Base-by-base conservation (phyloP, 805 yeast species). In the Yamadazyma tumulicola region DNA sequence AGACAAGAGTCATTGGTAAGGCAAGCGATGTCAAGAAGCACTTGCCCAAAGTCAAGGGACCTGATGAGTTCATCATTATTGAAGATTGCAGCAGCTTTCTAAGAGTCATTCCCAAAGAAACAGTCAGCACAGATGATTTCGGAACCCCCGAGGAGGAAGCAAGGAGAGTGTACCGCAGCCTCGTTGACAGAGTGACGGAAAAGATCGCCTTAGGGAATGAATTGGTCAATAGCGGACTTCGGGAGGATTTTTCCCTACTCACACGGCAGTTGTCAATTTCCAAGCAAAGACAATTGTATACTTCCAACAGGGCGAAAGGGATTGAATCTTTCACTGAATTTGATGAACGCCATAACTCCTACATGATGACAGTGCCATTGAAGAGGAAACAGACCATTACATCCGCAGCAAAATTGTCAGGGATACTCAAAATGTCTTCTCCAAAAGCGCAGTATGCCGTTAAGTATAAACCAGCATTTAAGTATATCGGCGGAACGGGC, bases 1-100 rank as follows among this genome's bases (percentile, higher is more conserved):
- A 61, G 43, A 64, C 63, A 4, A 46, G 69, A 34, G 52, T 65
- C 22, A 57, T 65, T 24, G 69, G 69, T 5, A 55, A 52, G 29
- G 66, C 68, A 0, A 54, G 63, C 5, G 60, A 59, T 21, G 58
- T 55, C 43, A 47, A 49, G 17, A 31, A 37, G 9, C 24, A 52
- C 13, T 28, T 47, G 6, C 38, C 50, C 0, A 26, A 19, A 5
- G 27, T 28, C 7, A 44, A 51, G n/a, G 36, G 35, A 15, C 64
- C 65, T 36, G 39, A 43, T 18, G 63, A 59, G 38, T 59, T 55
- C 32, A 58, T 59, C 15, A 59, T 61, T n/a, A 56, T 57, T 19
- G 55, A 54, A 35, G 64, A 59, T 38, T 50, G 48, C 11, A 50
- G 48, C 32, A 45, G 48, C 31, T 59, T 49, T 38, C 38, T 61